phyloP scores from a whole-genome alignment of 2,329 filamentous ascomycete species.

The Paracoccidioides brasiliensis region DNA sequence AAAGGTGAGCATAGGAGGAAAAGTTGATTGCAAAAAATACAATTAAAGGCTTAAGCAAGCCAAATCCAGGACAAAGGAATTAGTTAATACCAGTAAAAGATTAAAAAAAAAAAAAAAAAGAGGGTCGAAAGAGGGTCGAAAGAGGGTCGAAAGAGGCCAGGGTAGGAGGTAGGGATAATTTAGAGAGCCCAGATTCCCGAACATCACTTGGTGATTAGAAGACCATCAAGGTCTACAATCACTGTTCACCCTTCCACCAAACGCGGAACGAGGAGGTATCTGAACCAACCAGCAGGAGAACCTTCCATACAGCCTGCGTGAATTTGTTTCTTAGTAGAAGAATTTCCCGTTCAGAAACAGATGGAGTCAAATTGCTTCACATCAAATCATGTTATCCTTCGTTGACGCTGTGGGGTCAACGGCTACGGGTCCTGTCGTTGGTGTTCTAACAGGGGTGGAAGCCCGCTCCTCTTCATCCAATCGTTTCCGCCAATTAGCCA shows the following conservation, averaged over 20 bases:
- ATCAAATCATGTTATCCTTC: conserved; percentile 24
- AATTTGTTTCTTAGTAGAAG: no score
- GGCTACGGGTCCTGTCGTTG: conserved; percentile 8
- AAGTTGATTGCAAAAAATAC: background rate
- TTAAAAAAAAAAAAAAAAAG: background rate
- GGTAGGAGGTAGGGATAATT: background rate
- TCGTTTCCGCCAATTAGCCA: conserved; percentile 69
- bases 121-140: no score
- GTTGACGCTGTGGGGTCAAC: background rate
- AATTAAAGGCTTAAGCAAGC: background rate
- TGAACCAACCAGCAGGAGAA: background rate
- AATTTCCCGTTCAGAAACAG: background rate
- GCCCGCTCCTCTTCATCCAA: conserved; percentile 48
- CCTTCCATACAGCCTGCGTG: background rate
- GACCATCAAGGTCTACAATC: background rate
- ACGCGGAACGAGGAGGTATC: background rate
- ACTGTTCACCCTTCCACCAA: background rate
- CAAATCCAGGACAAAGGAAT: background rate
- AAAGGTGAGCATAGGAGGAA: no score
- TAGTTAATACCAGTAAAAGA: background rate
- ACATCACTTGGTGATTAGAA: background rate
- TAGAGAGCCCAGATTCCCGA: background rate
- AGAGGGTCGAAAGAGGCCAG: no score
- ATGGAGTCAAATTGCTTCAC: conserved; percentile 7
- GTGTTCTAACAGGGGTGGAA: conserved; percentile 12